These are phyloP conservation scores for Phytophthora sojae DNA, from an alignment of 352 stramenopile genomes.

Conservation along the genomic window DNA sequence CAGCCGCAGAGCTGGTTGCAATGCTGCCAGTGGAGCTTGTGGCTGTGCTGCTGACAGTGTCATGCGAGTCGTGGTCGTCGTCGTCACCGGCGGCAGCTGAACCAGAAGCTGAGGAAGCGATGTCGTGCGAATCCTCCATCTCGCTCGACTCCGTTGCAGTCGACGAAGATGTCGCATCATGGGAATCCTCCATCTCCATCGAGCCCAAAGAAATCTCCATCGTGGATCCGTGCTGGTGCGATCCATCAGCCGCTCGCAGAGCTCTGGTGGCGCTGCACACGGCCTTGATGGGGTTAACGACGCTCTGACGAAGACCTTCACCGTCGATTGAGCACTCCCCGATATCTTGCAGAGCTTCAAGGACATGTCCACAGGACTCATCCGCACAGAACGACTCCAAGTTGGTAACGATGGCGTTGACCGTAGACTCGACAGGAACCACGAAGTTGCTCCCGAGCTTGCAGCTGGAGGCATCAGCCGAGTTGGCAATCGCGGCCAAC, in stretches of 20 bases:
- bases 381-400: slow-evolving; percentile 21
- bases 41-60: slow-evolving; percentile 1
- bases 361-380: slow-evolving; percentile 16
- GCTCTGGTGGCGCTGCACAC: slow-evolving; percentile 19
- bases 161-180: slow-evolving; percentile 7
- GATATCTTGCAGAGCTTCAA: slow-evolving; percentile 5
- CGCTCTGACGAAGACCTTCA: slow-evolving; percentile 8
- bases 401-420: neutral
- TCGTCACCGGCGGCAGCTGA: slow-evolving; percentile 12
- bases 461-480: slow-evolving; percentile 6
- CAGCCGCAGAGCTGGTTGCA: neutral
- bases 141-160: neutral
- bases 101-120: slow-evolving; percentile 1
- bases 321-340: slow-evolving; percentile 27
- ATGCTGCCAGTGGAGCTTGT: slow-evolving; percentile 1
- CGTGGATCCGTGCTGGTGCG: slow-evolving; percentile 10
- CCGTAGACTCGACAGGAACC: slow-evolving; percentile 19
- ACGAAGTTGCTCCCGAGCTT: slow-evolving; percentile 9
- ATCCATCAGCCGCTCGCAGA: slow-evolving; percentile 18
- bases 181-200: slow-evolving; percentile 10
- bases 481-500: slow-evolving; percentile 4
- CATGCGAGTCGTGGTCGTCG: slow-evolving; percentile 15
- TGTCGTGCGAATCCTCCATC: slow-evolving; percentile 10
- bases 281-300: slow-evolving; percentile 23
- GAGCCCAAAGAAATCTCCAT: slow-evolving; percentile 19